phyloP scores from a whole-genome alignment of 73 alveolate species.

The Paraurostyla sp. region DNA sequence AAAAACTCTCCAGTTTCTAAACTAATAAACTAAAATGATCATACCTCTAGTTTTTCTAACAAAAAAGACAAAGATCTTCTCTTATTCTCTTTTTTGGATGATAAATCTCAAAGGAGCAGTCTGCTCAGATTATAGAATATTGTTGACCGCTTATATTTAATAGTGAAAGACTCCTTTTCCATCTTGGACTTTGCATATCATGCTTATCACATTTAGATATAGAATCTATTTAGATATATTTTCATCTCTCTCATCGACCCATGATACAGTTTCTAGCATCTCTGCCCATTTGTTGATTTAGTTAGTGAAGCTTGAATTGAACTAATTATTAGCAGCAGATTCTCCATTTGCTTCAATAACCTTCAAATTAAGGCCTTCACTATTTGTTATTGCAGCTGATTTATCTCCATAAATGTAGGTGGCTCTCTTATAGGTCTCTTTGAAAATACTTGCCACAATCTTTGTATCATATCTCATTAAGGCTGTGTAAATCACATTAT shows the following conservation, averaged over 20 bases:
- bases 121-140: slow-evolving; percentile 18
- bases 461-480: not conserved
- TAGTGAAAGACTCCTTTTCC: slow-evolving; percentile 53
- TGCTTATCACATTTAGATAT: slow-evolving; percentile 31
- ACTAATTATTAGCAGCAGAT: slow-evolving; percentile 7
- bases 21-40: not conserved
- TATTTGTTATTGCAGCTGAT: slow-evolving; percentile 48
- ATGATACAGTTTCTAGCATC: slow-evolving; percentile 61
- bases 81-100: slow-evolving; percentile 63
- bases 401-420: slow-evolving; percentile 49
- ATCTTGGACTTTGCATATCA: slow-evolving; percentile 47
- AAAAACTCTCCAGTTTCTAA: slow-evolving; percentile 21
- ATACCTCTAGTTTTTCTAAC: slow-evolving; percentile 22
- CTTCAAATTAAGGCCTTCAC: slow-evolving; percentile 55
- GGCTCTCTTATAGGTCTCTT: slow-evolving; percentile 73
- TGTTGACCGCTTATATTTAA: slow-evolving; percentile 51
- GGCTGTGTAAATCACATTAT: slow-evolving; percentile 37
- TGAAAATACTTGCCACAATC: slow-evolving; percentile 43
- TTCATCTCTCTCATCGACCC: slow-evolving; percentile 20
- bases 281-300: slow-evolving; percentile 70
- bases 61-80: slow-evolving; percentile 47
- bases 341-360: slow-evolving; percentile 2
- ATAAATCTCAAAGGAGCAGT: slow-evolving; percentile 65
- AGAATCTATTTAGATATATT: slow-evolving; percentile 61
- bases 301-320: slow-evolving; percentile 1